Evolutionary conservation across 1,139 yeast species (phyloP).

Genomic region (Pichia sp.): DNA sequence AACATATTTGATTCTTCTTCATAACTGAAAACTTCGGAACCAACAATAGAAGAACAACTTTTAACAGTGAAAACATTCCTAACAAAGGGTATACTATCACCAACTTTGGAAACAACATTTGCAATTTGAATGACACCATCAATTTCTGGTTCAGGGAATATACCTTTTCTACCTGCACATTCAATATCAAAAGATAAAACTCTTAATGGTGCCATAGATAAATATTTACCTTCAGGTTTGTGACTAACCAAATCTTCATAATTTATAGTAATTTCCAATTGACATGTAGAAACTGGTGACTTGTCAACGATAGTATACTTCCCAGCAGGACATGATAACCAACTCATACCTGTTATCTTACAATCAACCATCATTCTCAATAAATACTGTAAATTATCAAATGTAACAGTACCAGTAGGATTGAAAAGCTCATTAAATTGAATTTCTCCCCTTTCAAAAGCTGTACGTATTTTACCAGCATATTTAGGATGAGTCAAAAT

Average conservation of each 20-base stretch:
- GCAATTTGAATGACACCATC: constrained; percentile 98
- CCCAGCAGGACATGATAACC: constrained; percentile 83
- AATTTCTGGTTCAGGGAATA: constrained; percentile 89
- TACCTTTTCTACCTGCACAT: constrained; percentile 96
- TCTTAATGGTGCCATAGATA: constrained; percentile 88
- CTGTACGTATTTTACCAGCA: constrained; percentile 62
- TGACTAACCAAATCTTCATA: constrained; percentile 69
- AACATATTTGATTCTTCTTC: constrained; percentile 77
- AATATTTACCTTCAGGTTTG: constrained; percentile 89
- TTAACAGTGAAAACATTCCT: constrained; percentile 91
- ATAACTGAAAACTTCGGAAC: constrained; percentile 79
- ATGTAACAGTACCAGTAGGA: constrained; percentile 56
- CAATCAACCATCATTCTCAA: constrained; percentile 89
- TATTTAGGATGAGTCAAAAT: constrained; percentile 57
- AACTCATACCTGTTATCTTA: constrained; percentile 90
- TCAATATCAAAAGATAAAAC: constrained; percentile 94
- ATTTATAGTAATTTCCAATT: constrained; percentile 68
- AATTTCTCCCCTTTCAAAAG: constrained; percentile 81
- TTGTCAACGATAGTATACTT: constrained; percentile 47
- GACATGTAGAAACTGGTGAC: constrained; percentile 61
- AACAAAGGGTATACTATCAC: constrained; percentile 76
- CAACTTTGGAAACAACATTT: constrained; percentile 79
- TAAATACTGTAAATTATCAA: constrained; percentile 83
- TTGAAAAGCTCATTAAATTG: constrained; percentile 55
- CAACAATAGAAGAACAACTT: constrained; percentile 88